phyloP scores from a whole-genome alignment of 129 eudicot species.

The Logfia minima region DNA sequence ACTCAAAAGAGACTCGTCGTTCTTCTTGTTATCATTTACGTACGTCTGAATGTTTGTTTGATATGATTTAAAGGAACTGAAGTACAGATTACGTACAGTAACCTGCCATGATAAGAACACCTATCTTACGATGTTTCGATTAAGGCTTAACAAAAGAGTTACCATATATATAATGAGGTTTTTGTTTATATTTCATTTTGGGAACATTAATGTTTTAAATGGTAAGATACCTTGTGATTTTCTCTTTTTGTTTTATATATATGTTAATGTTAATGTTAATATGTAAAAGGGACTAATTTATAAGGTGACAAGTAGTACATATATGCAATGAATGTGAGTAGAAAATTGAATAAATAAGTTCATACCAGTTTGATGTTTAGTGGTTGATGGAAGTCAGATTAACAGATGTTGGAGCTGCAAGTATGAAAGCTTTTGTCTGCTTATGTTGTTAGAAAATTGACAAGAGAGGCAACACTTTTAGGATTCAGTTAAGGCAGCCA shows the following conservation, averaged over 20 bases:
- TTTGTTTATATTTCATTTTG: neutral
- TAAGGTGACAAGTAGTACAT: slow-evolving; percentile 30
- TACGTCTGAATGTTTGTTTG: neutral
- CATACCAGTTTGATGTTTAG: slow-evolving; percentile 45
- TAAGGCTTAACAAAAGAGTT: neutral
- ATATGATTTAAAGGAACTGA: neutral
- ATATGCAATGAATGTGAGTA: slow-evolving; percentile 43
- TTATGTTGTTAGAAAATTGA: slow-evolving; percentile 41
- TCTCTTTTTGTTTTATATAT: slow-evolving; percentile 34
- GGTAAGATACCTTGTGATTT: slow-evolving; percentile 8
- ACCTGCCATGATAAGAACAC: neutral
- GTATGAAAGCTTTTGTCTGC: slow-evolving; percentile 44
- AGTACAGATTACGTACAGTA: neutral
- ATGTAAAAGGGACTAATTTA: neutral
- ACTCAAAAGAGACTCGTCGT: slow-evolving; percentile 9
- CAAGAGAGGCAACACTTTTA: slow-evolving; percentile 42
- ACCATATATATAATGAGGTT: neutral
- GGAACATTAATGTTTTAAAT: neutral
- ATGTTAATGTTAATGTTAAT: too few relatives aligned
- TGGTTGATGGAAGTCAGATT: slow-evolving; percentile 43
- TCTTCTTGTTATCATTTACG: neutral
- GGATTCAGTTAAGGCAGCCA: slow-evolving; percentile 50
- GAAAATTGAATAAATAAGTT: slow-evolving; percentile 42
- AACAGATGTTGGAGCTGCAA: slow-evolving; percentile 45
- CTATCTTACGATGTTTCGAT: too few relatives aligned